Evolutionary conservation across 768 basidiomycete species (phyloP), one percentile per base, ranked within the genome.

Genomic region (Mycena latifolia): DNA sequence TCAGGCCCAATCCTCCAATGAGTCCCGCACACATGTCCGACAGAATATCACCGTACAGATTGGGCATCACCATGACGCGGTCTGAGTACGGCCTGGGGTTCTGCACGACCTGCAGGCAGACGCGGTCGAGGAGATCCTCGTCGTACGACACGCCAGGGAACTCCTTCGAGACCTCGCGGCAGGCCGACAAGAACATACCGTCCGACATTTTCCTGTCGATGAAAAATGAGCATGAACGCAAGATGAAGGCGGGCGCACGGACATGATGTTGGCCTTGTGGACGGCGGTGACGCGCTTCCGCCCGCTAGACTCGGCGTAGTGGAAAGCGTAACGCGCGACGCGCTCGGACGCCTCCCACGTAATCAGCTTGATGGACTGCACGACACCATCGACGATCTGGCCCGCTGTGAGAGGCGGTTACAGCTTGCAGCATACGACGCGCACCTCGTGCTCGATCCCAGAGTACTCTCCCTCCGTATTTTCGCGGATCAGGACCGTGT

Each of bases 401-500:
- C 6, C 6, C 9, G 37, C 10, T 24, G 15, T 59, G 46, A 62
- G 64, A 31, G 35, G 2, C 14, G 37, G 15, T 10, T 10, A 17
- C 37, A 47, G 33, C 85, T 35, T 94, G 95, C 64, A n/a, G 58
- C 48, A 18, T 14, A 24, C 20, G 51, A 51, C 35, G 59, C 80
- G 14, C 65, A 95, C 96, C 89, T 99, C 96, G 79, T 99, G 98
- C 80, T 99, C 98, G 72, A 99, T 99, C 72, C 98, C 98, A 65
- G 96, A 98, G 81, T 99, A 99, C 79, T 99, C 98, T 78, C 98
- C 98, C 81, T 99, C 98, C 11, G 98, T 99, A 80, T 99, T 99
- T 84, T 99, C 98, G 76, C 98, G 95, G 77, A 99, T 99, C 71
- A 99, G 84, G 56, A 98, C 96, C 27, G 95, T 96, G 84, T 99